Base-by-base conservation (phyloP, 495 filamentous ascomycete genomes). In the Penicillium arizonense region DNA sequence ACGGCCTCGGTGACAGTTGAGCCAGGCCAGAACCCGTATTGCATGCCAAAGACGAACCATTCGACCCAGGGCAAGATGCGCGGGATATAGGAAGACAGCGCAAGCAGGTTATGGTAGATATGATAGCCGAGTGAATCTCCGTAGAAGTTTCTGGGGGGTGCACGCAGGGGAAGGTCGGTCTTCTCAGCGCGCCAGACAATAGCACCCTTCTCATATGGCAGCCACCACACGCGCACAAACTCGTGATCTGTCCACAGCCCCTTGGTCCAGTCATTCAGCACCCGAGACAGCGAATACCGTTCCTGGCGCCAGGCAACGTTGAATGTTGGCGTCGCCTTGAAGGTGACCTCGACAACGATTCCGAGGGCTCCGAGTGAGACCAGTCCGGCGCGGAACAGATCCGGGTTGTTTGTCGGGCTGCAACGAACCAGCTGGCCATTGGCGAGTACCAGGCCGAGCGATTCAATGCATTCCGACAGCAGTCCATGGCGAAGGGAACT, bases 141-240 rank as follows among this genome's bases (percentile, higher is more conserved):
- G 67, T 93, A 97, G 74, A 89, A 96, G 42, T 78, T 87, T 43
- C 63, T 70, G 7, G 76, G 71, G 3, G 81, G 77, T 13, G 66
- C 51, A 16, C 69, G 69, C 45, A 69, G 56, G 0, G 82, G 76
- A n/a, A 77, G 76, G 20, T 82, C 76, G 0, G 89, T 89, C 55
- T 86, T 87, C 43, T 84, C 85, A 5, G 91, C 94, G 26, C 81
- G 82, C 94, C 94, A 98, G 14, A 94, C 83, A 53, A 96, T 87
- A 14, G 87, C 88, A 24, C 87, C 79, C 44, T 87, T 81, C 70
- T 86, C 87, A 74, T 98, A 96, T 2, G 94, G 94, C 67, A 96
- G 82, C 94, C 94, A 98, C 94, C 94, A 98, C 37, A 96, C 87
- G 21, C 94, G 82, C 36, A 92, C 89, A 62, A 91, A 98, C 67